Base-by-base conservation (phyloP, 73 alveolate species). In the Paramecium octaurelia region DNA sequence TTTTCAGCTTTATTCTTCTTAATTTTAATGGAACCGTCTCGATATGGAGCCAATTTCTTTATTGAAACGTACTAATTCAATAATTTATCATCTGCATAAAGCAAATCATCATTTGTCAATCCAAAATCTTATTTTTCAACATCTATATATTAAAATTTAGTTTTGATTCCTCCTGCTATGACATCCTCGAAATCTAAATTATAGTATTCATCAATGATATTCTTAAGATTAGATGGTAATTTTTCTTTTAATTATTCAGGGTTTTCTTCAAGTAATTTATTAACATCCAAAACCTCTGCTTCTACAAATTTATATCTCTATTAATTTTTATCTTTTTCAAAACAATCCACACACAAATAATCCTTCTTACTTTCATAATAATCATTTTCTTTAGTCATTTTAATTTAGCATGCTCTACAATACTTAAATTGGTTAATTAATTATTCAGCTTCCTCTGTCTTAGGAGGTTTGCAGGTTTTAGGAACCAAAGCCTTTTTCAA, bases 131-230 rank as follows among this genome's bases (percentile, higher is more conserved):
- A 96, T 76, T 94, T 91, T 1, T 86, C 86, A 12, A 98, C 99
- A 92, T 97, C 96, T 4, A 96, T 93, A 93, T 98, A 98, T 95
- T 93, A 97, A 89, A 98, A 98, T 84, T 96, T 95, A 35, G 99
- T 97, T 11, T 96, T 97, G 42, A 98, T 92, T 12, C 98, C 98
- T 6, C 94, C 96, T 50, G 97, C 98, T 20, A 98, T 95, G 24
- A 98, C 96, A 89, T 98, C 99, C 92, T 98, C 99, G n/a, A 92
- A 92, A 54, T 96, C 99, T 58, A 97, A 94, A 84, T 95, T 92
- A 31, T 98, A 96, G 92, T 96, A 96, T 69, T 97, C 97, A 60
- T 98, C 99, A 8, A 98, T 95, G 83, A 95, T 69, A 21, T 94
- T 93, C 58, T 95, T 91, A 31, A 98, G 54, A 23, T 88, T 88